phyloP scores from a whole-genome alignment of 208 protist species.

The Trypanosoma lewisi region DNA sequence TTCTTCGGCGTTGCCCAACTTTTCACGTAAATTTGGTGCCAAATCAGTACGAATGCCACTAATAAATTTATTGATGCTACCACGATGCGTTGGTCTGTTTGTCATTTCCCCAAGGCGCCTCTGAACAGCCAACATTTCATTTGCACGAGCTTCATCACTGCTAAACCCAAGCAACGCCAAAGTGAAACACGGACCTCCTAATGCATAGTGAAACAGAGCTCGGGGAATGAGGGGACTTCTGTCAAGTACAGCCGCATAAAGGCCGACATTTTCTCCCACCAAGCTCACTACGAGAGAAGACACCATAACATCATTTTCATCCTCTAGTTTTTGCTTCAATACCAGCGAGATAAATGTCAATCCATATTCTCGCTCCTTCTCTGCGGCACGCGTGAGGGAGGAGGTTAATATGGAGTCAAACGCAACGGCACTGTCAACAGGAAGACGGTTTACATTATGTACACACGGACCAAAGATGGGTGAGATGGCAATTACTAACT shows the following conservation, averaged over 20 bases:
- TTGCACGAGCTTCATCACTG: conserved; percentile 51
- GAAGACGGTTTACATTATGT: conserved; percentile 51
- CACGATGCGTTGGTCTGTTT: conserved; percentile 65
- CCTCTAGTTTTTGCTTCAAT: conserved; percentile 56
- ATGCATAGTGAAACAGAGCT: conserved; percentile 77
- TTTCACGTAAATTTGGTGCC: conserved; percentile 49
- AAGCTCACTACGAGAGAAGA: conserved; percentile 69
- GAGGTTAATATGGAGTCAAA: conserved; percentile 57
- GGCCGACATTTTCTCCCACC: conserved; percentile 63
- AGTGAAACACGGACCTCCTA: conserved; percentile 82
- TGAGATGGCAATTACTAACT: conserved; percentile 77
- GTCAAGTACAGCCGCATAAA: conserved; percentile 70
- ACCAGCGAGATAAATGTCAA: conserved; percentile 70
- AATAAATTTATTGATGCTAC: conserved; percentile 77
- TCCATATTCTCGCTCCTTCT: conserved; percentile 50
- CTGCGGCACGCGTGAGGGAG: conserved; percentile 33
- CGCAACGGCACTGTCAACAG: conserved; percentile 26
- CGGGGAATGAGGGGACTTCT: conserved; percentile 61
- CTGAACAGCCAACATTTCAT: conserved; percentile 74
- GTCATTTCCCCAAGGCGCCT: conserved; percentile 55
- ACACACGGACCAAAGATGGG: conserved; percentile 81
- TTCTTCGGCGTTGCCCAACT: conserved; percentile 37
- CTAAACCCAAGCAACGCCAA: conserved; percentile 72
- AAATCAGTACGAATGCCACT: conserved; percentile 63
- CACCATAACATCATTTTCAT: conserved; percentile 58